Conservation (phyloP, 2,329 filamentous ascomycete species). For the Trichoderma sp. region DNA sequence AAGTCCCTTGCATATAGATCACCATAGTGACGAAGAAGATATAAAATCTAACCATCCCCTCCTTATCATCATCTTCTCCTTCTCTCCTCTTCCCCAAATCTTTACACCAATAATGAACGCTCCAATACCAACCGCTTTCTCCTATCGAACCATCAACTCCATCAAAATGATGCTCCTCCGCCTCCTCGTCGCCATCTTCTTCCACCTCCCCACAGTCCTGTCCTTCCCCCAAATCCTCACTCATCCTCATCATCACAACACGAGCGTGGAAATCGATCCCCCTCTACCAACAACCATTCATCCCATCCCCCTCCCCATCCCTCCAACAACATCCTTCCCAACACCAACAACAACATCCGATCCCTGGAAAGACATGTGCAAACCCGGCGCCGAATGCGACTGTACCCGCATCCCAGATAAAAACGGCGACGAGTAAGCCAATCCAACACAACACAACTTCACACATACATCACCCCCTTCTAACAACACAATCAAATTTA, state of each 20-base stretch:
- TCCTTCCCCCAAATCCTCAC: not conserved
- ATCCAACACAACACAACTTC: not conserved
- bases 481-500: not conserved
- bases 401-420: constrained; percentile 30
- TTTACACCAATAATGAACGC: not conserved
- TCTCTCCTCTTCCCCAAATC: too few relatives aligned
- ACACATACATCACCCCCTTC: not conserved
- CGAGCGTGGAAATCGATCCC: not conserved
- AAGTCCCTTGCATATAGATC: not conserved
- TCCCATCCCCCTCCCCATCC: not conserved
- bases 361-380: constrained; percentile 24
- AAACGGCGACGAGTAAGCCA: constrained; percentile 27
- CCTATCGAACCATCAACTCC: not conserved
- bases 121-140: not conserved
- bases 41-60: not conserved
- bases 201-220: constrained; percentile 2
- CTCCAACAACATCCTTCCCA: not conserved
- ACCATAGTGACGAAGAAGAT: not conserved
- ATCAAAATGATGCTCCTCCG: not conserved
- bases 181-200: constrained; percentile 1
- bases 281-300: not conserved
- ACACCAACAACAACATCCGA: not conserved
- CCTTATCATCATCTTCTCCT: not conserved
- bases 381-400: constrained; percentile 31
- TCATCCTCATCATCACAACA: not conserved